Evolutionary conservation across 805 yeast genomes (phyloP), one percentile per base, ranked within the genome.

Genomic region (Lachancea kluyveri): DNA sequence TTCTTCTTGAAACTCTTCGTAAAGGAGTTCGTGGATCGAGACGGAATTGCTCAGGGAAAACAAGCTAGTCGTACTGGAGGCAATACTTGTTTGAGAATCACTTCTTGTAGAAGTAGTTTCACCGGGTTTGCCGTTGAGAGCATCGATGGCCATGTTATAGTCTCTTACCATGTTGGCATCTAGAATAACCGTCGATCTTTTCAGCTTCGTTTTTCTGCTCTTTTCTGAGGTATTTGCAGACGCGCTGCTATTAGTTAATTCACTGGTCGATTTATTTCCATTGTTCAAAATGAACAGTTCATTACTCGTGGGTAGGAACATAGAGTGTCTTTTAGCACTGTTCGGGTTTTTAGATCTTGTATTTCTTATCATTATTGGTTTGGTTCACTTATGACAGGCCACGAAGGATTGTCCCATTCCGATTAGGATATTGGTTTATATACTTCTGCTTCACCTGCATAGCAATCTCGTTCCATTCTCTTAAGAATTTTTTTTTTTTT

Each of bases 81-180:
- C 32, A 9, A 26, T n/a, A 17, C 32, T 33, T 5, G 16, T 26
- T 17, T 32, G 36, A 11, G 31, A 28, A 9, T 12, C 15, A 15
- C 31, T 28, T 11, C 21, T 28, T 10, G 31, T 19, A 2, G 31
- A 20, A 20, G 21, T 16, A 7, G 20, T 8, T 11, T 17, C 21
- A 3, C 21, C 29, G 9, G 28, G 22, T 9, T 12, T 17, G 15
- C 24, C 37, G 39, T 23, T 17, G 16, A 33, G 37, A 7, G 14
- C 31, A 12, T 36, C 40, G 10, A 52, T 24, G n/a, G 54, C 56
- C 12, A 48, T 22, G 29, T 46, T 47, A 36, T 52, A 52, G 21
- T 53, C 59, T 18, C 49, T 37, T 3, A 52, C 44, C 21, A 52
- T 29, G 9, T 40, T 43, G 18, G 48, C 51, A 37, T 53, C 59